Evolutionary conservation across 2,329 filamentous ascomycete genomes (phyloP), one percentile per base, ranked within the genome.

Genomic region (Tolypocladium ovalisporum): DNA sequence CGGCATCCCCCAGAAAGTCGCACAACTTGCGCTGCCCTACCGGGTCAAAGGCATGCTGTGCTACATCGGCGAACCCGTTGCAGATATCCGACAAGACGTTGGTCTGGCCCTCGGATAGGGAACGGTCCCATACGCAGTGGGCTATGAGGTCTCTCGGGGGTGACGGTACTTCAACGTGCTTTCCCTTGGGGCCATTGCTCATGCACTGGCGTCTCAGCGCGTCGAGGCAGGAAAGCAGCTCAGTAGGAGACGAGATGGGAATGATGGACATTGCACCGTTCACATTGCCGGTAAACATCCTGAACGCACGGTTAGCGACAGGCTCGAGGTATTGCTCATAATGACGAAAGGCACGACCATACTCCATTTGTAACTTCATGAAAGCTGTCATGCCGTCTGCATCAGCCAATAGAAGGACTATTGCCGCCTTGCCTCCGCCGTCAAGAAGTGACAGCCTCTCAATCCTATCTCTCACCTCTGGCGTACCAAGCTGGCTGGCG

Each of bases 301-400:
- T 76, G 54, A 24, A 37, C 15, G 52, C 52, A 6, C 55, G 37
- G 52, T 56, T 29, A 42, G 54, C 24, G 39, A 9, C 10, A 58
- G 29, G 22, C 32, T 35, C 13, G 34, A 3, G 19, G 19, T 35
- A 29, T 34, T 34, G 29, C 29, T 35, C 19, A 2, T 29, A 47
- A 47, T 27, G 24, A 8, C 12, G 13, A 32, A 19, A 4, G 27
- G 47, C 8, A 8, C 13, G 35, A 56, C n/a, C 72, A 62, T 64
- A 79, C 76, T 73, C 65, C 54, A 75, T 66, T 55, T 82, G 78
- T 39, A 82, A 64, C 19, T 65, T 67, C 67, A 74, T 73, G 56
- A 78, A 71, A 1, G 64, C 55, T 34, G 66, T 63, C 62, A 73
- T 70, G 35, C 69, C 56, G 15, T 62, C 65, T 13, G 63, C 60